phyloP scores from a whole-genome alignment of 495 filamentous ascomycete genomes.

The Penicillium mononematosum region DNA sequence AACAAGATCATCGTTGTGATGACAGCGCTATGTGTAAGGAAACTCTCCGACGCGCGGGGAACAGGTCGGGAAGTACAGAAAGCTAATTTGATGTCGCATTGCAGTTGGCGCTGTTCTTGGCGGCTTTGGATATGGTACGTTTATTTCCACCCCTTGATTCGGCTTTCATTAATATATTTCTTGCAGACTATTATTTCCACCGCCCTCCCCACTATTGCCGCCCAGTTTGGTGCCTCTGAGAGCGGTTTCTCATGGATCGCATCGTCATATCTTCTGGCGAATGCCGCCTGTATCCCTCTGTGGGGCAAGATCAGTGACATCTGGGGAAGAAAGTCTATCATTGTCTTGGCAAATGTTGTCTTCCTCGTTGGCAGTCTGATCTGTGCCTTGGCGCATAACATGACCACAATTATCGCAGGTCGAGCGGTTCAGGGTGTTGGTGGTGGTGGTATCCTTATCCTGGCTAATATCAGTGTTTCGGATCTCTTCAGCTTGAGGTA shows the following conservation, averaged over 20 bases:
- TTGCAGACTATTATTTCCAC: constrained; percentile 53
- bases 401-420: constrained; percentile 73
- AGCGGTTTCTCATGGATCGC: constrained; percentile 79
- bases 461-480: constrained; percentile 79
- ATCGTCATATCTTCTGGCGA: constrained; percentile 66
- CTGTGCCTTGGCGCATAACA: constrained; percentile 62
- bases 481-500: constrained; percentile 74
- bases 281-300: constrained; percentile 64
- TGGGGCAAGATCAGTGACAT: constrained; percentile 90
- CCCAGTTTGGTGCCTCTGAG: constrained; percentile 57
- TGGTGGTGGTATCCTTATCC: constrained; percentile 74
- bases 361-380: constrained; percentile 79
- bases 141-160: neutral
- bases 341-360: constrained; percentile 66
- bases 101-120: constrained; percentile 52
- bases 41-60: neutral
- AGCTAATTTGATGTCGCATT: constrained; percentile 19
- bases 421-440: constrained; percentile 81
- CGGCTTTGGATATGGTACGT: constrained; percentile 53
- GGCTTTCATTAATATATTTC: neutral
- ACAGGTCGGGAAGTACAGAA: neutral
- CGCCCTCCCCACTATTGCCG: constrained; percentile 62
- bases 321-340: constrained; percentile 78
- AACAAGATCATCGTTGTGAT: constrained; percentile 52
- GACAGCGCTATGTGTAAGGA: constrained; percentile 49